Percentiles rank a stretch among this genome's conserved stretches.
Conservation (phyloP, 1,284 basidiomycete species). For the Cutaneotrichosporon sp. region DNA sequence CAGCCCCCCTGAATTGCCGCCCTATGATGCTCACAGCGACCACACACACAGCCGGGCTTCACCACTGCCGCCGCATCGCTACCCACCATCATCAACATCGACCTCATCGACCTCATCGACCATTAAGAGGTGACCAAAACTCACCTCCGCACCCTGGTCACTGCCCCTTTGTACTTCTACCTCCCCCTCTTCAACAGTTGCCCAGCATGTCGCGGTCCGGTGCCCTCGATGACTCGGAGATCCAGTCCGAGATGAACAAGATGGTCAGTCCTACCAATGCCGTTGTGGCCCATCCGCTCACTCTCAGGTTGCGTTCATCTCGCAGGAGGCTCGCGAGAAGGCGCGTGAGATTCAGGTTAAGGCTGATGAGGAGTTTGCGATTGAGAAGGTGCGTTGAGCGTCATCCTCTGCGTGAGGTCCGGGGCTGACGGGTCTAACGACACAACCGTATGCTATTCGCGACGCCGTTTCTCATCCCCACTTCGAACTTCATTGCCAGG, state of each 20-base stretch:
- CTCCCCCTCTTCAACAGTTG: neutral
- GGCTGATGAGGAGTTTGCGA: constrained; percentile 94
- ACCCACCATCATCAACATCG: too few species aligned
- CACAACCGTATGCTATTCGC: neutral
- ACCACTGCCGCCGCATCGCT: too few species aligned
- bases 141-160: neutral
- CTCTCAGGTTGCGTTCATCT: constrained; percentile 89
- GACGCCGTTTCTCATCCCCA: neutral
- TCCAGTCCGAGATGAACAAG: constrained; percentile 96
- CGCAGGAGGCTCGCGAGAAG: constrained; percentile 93
- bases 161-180: neutral
- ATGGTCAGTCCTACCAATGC: constrained; percentile 61
- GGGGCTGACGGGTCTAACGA: neutral
- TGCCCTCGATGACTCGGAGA: constrained; percentile 92
- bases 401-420: neutral
- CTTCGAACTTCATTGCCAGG: constrained; percentile 54
- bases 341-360: constrained; percentile 94
- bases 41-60: too few species aligned
- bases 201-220: constrained; percentile 48
- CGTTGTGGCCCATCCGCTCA: neutral
- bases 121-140: neutral
- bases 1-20: too few species aligned
- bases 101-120: too few species aligned
- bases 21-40: too few species aligned
- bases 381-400: constrained; percentile 71